Evolutionary conservation across 352 stramenopile genomes (phyloP).

Genomic region (Phytophthora pisi): DNA sequence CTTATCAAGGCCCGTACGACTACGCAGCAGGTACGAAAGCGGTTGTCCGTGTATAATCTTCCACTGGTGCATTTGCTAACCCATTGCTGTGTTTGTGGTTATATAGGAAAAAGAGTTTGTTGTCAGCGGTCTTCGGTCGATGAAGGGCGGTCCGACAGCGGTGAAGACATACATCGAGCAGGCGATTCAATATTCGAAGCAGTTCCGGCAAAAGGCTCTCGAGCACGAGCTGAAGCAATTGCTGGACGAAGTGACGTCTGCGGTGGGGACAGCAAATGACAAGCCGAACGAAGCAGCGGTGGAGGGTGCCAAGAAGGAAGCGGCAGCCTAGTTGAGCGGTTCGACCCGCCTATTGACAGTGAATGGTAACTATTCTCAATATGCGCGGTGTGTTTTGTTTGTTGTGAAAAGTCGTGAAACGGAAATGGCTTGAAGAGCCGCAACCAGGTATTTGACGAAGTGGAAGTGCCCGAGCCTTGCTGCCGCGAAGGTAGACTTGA

Average conservation of each 20-base stretch:
- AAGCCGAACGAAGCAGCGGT: constrained; percentile 4
- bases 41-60: background rate
- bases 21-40: constrained; percentile 61
- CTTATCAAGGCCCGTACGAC: constrained; percentile 77
- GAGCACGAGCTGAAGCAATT: constrained; percentile 54
- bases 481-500: background rate
- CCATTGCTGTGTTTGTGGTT: constrained; percentile 2
- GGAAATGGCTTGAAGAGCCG: constrained; percentile 27
- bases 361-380: constrained; percentile 23
- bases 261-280: constrained; percentile 2
- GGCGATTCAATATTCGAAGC: constrained; percentile 59
- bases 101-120: constrained; percentile 81
- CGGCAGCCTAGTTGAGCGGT: constrained; percentile 25
- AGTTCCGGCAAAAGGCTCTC: constrained; percentile 77
- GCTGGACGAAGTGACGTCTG: constrained; percentile 34
- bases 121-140: constrained; percentile 65
- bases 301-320: constrained; percentile 11
- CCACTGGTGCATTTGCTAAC: background rate
- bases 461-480: background rate
- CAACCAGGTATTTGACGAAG: constrained; percentile 4
- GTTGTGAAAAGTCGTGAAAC: constrained; percentile 57
- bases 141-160: constrained; percentile 68
- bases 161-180: constrained; percentile 77
- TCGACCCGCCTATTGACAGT: constrained; percentile 3
- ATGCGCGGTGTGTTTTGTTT: constrained; percentile 8